Conservation (phyloP, 31 red algal genomes). For the Asparagopsis taxiformis region DNA sequence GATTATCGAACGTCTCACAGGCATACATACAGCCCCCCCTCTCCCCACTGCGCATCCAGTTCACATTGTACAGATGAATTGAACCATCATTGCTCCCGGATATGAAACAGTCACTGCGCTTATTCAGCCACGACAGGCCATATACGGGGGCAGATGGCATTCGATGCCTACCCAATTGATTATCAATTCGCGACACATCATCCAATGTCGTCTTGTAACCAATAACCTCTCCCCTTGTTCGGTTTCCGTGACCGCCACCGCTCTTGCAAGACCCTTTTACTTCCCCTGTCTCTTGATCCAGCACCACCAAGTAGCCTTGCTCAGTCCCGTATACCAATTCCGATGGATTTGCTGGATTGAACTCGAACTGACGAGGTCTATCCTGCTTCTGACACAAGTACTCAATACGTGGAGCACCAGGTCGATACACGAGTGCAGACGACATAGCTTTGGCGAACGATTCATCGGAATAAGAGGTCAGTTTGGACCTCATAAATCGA, state of each 20-base stretch:
- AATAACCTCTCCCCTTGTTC: conserved; percentile 27
- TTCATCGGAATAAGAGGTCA: neutral
- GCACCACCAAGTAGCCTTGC: conserved; percentile 68
- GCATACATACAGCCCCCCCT: conserved; percentile 60
- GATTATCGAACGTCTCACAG: conserved; percentile 67
- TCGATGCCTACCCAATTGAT: neutral
- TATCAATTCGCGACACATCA: neutral
- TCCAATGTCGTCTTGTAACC: neutral
- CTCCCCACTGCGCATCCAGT: conserved; percentile 47
- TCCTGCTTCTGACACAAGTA: conserved; percentile 36
- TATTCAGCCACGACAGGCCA: conserved; percentile 90
- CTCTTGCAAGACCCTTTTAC: conserved; percentile 52
- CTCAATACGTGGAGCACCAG: conserved; percentile 53
- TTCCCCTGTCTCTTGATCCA: conserved; percentile 55
- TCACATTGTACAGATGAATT: conserved; percentile 80
- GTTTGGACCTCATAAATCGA: neutral
- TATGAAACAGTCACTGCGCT: conserved; percentile 58
- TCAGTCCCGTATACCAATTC: conserved; percentile 83
- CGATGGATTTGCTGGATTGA: conserved; percentile 69
- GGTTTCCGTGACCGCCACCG: conserved; percentile 33
- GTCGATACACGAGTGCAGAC: conserved; percentile 14
- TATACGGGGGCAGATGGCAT: conserved; percentile 42
- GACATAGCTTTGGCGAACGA: conserved; percentile 28
- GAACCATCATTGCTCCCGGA: conserved; percentile 79
- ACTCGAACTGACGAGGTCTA: conserved; percentile 90